Evolutionary conservation across 495 filamentous ascomycete species (phyloP).

Genomic region (Talaromyces wortmannii): DNA sequence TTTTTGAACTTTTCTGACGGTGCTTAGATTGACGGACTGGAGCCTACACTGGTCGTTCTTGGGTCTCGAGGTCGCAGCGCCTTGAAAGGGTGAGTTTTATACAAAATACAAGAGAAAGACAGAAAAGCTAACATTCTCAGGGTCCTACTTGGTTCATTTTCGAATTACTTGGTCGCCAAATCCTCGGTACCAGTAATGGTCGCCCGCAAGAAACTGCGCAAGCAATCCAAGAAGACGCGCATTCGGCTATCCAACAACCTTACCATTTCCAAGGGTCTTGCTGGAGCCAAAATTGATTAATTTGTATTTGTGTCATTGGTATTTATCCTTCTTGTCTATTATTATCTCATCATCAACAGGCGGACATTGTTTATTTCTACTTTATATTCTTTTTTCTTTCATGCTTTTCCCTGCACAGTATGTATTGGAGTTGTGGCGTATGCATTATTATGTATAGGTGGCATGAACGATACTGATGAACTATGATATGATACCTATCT

Average conservation of each 20-base stretch:
- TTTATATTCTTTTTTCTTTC: too few species aligned
- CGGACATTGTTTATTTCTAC: background rate
- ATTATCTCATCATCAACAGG: background rate
- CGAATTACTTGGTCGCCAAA: conserved; percentile 93
- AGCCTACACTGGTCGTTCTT: conserved; percentile 88
- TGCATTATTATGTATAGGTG: background rate
- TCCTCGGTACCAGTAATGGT: conserved; percentile 96
- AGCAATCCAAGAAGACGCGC: conserved; percentile 58
- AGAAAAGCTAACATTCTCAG: conserved; percentile 30
- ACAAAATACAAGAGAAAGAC: background rate
- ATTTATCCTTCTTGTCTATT: background rate
- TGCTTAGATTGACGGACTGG: conserved; percentile 73
- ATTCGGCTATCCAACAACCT: conserved; percentile 68
- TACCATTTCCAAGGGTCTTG: conserved; percentile 53
- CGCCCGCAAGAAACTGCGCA: conserved; percentile 70
- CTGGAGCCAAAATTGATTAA: conserved; percentile 61
- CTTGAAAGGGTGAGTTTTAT: conserved; percentile 73
- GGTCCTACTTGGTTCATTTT: conserved; percentile 90
- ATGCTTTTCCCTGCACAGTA: background rate
- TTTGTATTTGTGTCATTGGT: background rate
- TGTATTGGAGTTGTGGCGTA: background rate
- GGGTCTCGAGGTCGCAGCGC: conserved; percentile 86
- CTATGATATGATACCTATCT: background rate
- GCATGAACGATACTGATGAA: background rate
- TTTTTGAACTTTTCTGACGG: conserved; percentile 9